These are phyloP conservation scores for Dioscorea dumetorum DNA, from an alignment of 106 monocot genomes.

Conservation along the genomic window DNA sequence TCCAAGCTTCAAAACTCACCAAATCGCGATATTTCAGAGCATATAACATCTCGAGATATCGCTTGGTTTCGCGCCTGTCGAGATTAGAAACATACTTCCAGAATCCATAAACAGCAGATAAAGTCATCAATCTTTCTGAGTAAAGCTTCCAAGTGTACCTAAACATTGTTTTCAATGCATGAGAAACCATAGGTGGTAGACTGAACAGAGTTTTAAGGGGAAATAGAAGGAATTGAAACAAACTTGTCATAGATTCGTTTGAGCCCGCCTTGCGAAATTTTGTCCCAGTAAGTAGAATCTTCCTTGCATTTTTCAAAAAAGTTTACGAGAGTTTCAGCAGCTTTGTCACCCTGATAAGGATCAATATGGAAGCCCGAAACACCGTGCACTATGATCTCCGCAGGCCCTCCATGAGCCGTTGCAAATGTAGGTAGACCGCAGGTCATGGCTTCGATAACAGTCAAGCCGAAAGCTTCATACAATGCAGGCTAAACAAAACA, in stretches of 20 bases:
- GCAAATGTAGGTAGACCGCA: constrained; percentile 77
- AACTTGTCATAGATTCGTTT: constrained; percentile 71
- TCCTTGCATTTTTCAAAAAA: constrained; percentile 64
- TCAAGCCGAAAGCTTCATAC: constrained; percentile 76
- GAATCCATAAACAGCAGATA: constrained; percentile 71
- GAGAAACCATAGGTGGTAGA: too few species aligned
- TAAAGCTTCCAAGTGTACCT: constrained; percentile 84
- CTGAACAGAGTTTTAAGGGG: too few species aligned
- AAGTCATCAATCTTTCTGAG: constrained; percentile 72
- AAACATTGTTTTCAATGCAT: background rate
- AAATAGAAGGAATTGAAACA: background rate
- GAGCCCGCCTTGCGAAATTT: constrained; percentile 47
- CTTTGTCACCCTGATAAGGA: constrained; percentile 58
- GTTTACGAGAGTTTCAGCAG: constrained; percentile 35
- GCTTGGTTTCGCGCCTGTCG: constrained; percentile 66
- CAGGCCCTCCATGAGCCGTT: constrained; percentile 53
- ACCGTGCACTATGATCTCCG: constrained; percentile 58
- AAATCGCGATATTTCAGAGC: constrained; percentile 60
- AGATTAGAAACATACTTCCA: constrained; percentile 84
- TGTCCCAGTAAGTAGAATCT: constrained; percentile 47
- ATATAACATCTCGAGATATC: constrained; percentile 85
- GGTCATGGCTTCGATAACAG: constrained; percentile 71
- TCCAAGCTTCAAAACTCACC: constrained; percentile 21
- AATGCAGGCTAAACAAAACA: constrained; percentile 48
- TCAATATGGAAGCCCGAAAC: constrained; percentile 75